These are phyloP conservation scores for Aschersonia sp. DNA, from an alignment of 2,329 filamentous ascomycete species.

Conservation along the genomic window DNA sequence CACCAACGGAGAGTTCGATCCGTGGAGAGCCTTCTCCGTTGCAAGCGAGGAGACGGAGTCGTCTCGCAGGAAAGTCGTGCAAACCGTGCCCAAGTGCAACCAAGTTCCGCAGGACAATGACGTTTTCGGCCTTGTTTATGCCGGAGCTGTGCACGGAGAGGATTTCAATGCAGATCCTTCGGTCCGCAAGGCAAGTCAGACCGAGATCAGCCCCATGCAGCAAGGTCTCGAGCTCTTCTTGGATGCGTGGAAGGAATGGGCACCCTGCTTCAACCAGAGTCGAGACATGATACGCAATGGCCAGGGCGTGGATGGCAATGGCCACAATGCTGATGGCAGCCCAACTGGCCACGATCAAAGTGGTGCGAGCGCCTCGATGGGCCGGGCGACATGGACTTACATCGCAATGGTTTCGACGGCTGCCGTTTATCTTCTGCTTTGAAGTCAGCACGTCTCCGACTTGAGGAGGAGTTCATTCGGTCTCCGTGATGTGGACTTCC, in stretches of 20 bases:
- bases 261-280: conserved; percentile 8
- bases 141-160: conserved; percentile 4
- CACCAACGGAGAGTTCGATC: conserved; percentile 15
- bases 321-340: not conserved
- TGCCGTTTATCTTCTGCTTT: no score
- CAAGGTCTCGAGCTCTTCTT: conserved; percentile 7
- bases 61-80: conserved; percentile 1
- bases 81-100: conserved; percentile 4
- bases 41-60: conserved; percentile 3
- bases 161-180: conserved; percentile 3
- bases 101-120: not conserved
- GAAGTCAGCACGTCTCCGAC: no score
- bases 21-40: conserved; percentile 11
- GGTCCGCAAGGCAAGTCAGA: not conserved
- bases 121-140: conserved; percentile 6
- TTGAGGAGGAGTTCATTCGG: no score
- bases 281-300: conserved; percentile 6
- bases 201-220: not conserved
- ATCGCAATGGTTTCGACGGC: no score
- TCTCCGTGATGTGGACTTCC: no score
- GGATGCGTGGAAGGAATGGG: conserved; percentile 6
- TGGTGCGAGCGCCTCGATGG: no score
- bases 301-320: conserved; percentile 1
- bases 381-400: no score
- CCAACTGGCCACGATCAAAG: no score